Conservation (phyloP, 2,329 filamentous ascomycete species). For the Tympanopsis confertula region DNA sequence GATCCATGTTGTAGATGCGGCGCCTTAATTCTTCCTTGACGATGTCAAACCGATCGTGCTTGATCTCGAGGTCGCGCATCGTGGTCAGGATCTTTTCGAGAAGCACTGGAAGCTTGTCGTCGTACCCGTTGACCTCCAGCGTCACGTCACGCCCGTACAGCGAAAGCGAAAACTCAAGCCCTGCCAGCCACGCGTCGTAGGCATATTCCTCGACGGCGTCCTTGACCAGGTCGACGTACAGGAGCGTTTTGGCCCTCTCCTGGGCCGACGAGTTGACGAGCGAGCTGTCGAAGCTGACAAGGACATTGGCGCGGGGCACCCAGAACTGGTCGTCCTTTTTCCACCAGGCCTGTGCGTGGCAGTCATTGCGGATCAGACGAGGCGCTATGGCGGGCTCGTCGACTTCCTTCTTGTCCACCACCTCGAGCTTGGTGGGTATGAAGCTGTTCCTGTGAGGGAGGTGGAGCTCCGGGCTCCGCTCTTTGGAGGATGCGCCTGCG, state of each 20-base stretch:
- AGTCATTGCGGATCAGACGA: slow-evolving; percentile 74
- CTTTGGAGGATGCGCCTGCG: slow-evolving; percentile 38
- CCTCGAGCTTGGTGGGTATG: slow-evolving; percentile 82
- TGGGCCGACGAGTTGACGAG: slow-evolving; percentile 69
- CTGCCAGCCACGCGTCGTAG: slow-evolving; percentile 89
- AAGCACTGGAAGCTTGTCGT: slow-evolving; percentile 86
- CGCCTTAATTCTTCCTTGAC: slow-evolving; percentile 75
- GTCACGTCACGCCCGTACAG: slow-evolving; percentile 64
- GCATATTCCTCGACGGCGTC: slow-evolving; percentile 88
- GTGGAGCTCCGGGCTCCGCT: slow-evolving; percentile 62
- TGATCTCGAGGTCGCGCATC: slow-evolving; percentile 74
- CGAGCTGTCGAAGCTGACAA: slow-evolving; percentile 70
- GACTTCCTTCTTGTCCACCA: slow-evolving; percentile 78
- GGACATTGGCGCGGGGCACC: slow-evolving; percentile 86
- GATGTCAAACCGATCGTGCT: slow-evolving; percentile 79
- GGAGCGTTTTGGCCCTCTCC: slow-evolving; percentile 63
- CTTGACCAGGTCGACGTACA: slow-evolving; percentile 77
- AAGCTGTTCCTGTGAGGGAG: slow-evolving; percentile 92
- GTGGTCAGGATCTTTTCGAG: slow-evolving; percentile 78
- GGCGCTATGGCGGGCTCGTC: slow-evolving; percentile 62
- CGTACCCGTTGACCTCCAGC: slow-evolving; percentile 78
- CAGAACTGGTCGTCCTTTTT: slow-evolving; percentile 98
- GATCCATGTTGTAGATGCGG: slow-evolving; percentile 75
- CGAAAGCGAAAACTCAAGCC: slow-evolving; percentile 70
- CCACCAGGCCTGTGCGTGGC: slow-evolving; percentile 75